A percentile compares a stretch with the other conserved stretches of the same genome.
phyloP scores from a whole-genome alignment of 2,329 filamentous ascomycete species.

The Teratosphaeria nubilosa region DNA sequence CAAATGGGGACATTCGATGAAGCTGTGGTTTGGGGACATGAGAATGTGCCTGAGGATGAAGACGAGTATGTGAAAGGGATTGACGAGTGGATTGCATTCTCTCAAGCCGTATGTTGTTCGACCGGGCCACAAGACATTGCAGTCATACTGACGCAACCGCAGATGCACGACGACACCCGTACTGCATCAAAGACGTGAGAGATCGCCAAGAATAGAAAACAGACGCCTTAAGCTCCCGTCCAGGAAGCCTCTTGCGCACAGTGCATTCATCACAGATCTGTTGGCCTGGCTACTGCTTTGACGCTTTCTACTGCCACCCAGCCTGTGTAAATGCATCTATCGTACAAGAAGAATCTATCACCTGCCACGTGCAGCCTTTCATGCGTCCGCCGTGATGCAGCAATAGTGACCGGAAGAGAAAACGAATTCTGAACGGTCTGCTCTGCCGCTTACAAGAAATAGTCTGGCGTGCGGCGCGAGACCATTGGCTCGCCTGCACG shows the following conservation, averaged over 20 bases:
- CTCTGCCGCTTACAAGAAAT: conserved; percentile 67
- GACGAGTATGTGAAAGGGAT: conserved; percentile 67
- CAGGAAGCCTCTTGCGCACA: not conserved
- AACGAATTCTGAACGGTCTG: not conserved
- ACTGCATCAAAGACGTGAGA: not conserved
- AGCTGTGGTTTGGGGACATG: conserved; percentile 77
- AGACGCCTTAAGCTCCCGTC: not conserved
- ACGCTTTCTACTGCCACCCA: not conserved
- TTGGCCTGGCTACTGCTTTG: not conserved
- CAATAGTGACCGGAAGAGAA: not conserved
- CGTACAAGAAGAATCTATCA: not conserved
- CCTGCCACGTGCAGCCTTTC: not conserved
- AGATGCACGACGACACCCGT: not conserved
- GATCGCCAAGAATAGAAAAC: too few species aligned
- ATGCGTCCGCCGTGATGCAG: not conserved
- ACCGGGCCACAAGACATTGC: not conserved
- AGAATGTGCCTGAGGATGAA: conserved; percentile 50
- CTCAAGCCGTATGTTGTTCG: conserved; percentile 48
- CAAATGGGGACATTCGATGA: conserved; percentile 60
- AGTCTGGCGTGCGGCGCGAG: conserved; percentile 86
- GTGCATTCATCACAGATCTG: not conserved
- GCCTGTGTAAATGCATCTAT: not conserved
- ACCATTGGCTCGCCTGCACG: conserved; percentile 98
- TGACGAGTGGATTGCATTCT: conserved; percentile 69
- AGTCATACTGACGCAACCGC: not conserved